Percentiles rank a stretch among this genome's conserved stretches.
phyloP scores from a whole-genome alignment of 768 basidiomycete species.

The Boletus subcaerulescens region DNA sequence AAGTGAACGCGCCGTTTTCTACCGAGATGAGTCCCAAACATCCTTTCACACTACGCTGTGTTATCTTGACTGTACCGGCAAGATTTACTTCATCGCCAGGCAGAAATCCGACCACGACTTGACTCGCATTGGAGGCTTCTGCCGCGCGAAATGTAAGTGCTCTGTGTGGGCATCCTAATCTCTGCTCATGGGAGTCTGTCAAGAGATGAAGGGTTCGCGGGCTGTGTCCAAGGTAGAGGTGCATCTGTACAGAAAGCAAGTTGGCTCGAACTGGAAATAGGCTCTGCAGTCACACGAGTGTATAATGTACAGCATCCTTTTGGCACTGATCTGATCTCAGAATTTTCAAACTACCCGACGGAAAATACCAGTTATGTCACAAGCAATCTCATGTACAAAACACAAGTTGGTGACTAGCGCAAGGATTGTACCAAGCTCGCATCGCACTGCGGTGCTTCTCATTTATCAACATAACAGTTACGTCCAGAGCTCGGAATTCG shows the following conservation, averaged over 20 bases:
- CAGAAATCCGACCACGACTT: slow-evolving; percentile 86
- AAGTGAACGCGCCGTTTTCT: slow-evolving; percentile 52
- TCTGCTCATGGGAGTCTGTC: slow-evolving; percentile 66
- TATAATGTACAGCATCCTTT: no score
- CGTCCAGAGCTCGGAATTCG: slow-evolving; percentile 9
- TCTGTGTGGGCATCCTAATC: slow-evolving; percentile 53
- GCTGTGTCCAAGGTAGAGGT: slow-evolving; percentile 65
- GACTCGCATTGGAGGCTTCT: slow-evolving; percentile 42
- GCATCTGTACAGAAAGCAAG: slow-evolving; percentile 43
- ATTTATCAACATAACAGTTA: slow-evolving; percentile 12
- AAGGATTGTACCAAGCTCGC: neutral
- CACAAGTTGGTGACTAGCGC: neutral
- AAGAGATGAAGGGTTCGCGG: slow-evolving; percentile 74
- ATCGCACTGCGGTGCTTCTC: neutral
- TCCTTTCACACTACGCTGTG: slow-evolving; percentile 72
- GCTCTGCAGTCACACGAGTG: neutral
- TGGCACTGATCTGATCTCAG: no score
- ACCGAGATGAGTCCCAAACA: slow-evolving; percentile 81
- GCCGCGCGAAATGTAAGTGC: slow-evolving; percentile 74
- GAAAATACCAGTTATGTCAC: no score
- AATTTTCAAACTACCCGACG: no score
- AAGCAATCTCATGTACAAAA: neutral
- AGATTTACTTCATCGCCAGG: slow-evolving; percentile 71
- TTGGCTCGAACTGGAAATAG: neutral
- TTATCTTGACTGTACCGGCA: slow-evolving; percentile 57